Base-by-base conservation (phyloP, 495 filamentous ascomycete genomes). In the Penicillium longicatenatum region DNA sequence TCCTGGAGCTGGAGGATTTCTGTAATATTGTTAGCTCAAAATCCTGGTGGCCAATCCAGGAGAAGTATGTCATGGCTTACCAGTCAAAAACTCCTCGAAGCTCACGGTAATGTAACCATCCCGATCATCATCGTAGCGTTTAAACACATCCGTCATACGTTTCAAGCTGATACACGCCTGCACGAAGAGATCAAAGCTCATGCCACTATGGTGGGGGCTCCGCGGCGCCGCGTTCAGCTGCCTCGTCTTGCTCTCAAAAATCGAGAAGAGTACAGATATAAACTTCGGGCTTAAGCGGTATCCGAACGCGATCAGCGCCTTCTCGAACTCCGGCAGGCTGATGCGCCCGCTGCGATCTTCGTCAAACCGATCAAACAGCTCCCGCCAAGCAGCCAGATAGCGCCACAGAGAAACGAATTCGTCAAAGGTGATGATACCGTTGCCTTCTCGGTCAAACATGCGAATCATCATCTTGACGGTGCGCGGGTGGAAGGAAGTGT, bases 71-170 rank as follows among this genome's bases (percentile, higher is more conserved):
- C 1, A 29, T 41, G 14, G n/a, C 52, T 65, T 63, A 83, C 81
- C 88, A 17, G 85, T 89, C 69, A 91, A 79, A 67, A 90, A 90
- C 59, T 90, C 86, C 74, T 91, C 88, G 67, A 93, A 93, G 66
- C 88, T 90, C 51, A 93, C 69, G 7, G 88, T 92, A 52, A 93
- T 91, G 67, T 87, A 95, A 31, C 94, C 94, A 75, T 98, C 94
- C 30, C 94, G 84, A 74, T 98, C 94, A 57, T 96, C 90, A 60
- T 98, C 94, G 74, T 98, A 98, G 69, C 89, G 91, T 85, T 98
- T 98, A 72, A 98, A 98, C 19, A 97, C 93, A 72, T 98, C 94
- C 59, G 94, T 98, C 93, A 98, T 97, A 57, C 95, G 82, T 83
- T 97, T 95, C 63, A 98, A 78, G 67, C 84, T 89, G 66, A 98